A percentile compares a stretch with the other conserved stretches of the same genome.
Conservation (phyloP, 78 protist genomes). For the Blattamonas nauphoetae region DNA sequence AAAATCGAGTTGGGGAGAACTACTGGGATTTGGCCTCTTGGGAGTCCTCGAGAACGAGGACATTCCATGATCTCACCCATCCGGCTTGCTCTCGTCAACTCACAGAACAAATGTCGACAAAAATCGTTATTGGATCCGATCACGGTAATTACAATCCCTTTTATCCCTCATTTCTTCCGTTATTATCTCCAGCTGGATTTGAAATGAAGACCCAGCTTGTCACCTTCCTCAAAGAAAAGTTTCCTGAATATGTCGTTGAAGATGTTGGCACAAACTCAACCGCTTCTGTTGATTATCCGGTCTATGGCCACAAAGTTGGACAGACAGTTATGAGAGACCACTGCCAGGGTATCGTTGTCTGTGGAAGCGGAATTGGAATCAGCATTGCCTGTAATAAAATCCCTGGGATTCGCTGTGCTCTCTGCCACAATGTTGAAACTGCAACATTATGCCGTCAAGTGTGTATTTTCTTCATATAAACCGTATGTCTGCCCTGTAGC, state of each 20-base stretch:
- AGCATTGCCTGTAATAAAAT: constrained; percentile 60
- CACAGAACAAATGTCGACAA: background rate
- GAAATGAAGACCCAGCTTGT: background rate
- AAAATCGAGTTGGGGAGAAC: too few relatives aligned
- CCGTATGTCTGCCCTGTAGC: background rate
- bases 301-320: background rate
- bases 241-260: background rate
- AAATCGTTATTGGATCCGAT: background rate
- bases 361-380: constrained; percentile 64
- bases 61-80: too few relatives aligned
- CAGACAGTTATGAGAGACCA: background rate
- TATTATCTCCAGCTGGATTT: background rate
- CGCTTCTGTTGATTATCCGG: background rate
- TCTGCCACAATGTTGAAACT: constrained; percentile 46
- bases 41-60: too few relatives aligned
- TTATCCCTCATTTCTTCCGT: too few relatives aligned
- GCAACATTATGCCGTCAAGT: constrained; percentile 32
- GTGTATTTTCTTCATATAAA: background rate
- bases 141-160: too few relatives aligned
- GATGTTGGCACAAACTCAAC: background rate
- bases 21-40: too few relatives aligned
- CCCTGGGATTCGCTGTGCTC: constrained; percentile 48
- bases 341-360: constrained; percentile 42
- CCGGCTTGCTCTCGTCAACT: too few relatives aligned
- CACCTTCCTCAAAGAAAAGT: background rate